These are phyloP conservation scores for Cucurbitaria berberidis DNA, from an alignment of 2,329 filamentous ascomycete species.

Conservation along the genomic window DNA sequence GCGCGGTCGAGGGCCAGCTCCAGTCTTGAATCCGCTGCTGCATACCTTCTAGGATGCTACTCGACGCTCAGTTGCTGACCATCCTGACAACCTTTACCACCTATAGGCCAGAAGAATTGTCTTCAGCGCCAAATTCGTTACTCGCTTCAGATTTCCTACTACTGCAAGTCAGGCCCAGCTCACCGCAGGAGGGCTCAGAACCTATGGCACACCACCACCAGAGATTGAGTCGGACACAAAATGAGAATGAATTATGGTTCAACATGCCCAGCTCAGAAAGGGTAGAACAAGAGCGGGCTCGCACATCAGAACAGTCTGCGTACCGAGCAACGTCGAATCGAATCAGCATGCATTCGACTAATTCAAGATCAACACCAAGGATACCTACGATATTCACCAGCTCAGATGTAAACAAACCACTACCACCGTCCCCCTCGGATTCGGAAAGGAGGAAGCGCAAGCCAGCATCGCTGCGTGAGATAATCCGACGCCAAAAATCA, in stretches of 20 bases:
- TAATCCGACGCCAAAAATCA: constrained; percentile 35
- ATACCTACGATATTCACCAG: constrained; percentile 31
- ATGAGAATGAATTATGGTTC: constrained; percentile 42
- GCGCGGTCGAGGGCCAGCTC: constrained; percentile 22
- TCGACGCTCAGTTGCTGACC: constrained; percentile 37
- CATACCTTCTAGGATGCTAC: constrained; percentile 41
- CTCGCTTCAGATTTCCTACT: constrained; percentile 26
- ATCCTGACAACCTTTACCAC: constrained; percentile 30
- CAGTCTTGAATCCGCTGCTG: constrained; percentile 31
- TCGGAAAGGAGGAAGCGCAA: constrained; percentile 32
- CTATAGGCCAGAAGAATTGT: constrained; percentile 30
- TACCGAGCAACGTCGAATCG: constrained; percentile 38
- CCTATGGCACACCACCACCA: constrained; percentile 31
- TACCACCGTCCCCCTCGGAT: constrained; percentile 35
- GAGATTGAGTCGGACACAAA: constrained; percentile 20
- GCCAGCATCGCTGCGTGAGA: constrained; percentile 30
- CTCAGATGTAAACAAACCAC: constrained; percentile 36
- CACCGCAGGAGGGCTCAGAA: constrained; percentile 10
- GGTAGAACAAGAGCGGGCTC: constrained; percentile 16
- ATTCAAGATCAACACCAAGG: constrained; percentile 14
- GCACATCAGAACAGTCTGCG: constrained; percentile 28
- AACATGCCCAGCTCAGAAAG: constrained; percentile 29
- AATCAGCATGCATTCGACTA: constrained; percentile 20
- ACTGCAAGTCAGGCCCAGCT: constrained; percentile 19
- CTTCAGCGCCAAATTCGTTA: constrained; percentile 26